Base-by-base conservation (phyloP, 768 basidiomycete species). In the Clavulina sp. region DNA sequence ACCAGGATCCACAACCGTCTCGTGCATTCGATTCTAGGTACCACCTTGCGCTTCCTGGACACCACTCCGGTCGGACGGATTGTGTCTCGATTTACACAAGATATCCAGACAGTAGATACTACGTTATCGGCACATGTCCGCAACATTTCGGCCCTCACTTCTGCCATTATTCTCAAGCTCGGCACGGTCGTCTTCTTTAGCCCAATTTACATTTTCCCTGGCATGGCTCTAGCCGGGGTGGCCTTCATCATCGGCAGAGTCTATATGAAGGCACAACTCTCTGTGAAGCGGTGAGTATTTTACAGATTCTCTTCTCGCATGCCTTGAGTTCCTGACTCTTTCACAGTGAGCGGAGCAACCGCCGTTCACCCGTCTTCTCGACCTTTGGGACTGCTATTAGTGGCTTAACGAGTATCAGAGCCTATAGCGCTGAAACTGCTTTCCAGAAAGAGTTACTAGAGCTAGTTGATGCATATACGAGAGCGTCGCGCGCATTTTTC, bases 211-310 rank as follows among this genome's bases (percentile, higher is more conserved):
- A 41, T 47, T 4, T 7, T 53, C 1, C 49, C 53, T 1, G 57
- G 52, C 2, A 5, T 54, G n/a, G 16, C 49, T 3, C 24, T 58
- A 23, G 44, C 32, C 49, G 55, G 56, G 3, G 18, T 64, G 28
- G 65, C 63, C 19, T 61, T 54, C 28, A 48, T 60, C 26, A 41
- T 64, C 3, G 65, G 63, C 24, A 61, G 63, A 50, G 49, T 66
- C 4, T 66, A 67, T 53, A 66, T 67, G 41, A 64, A 65, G 52
- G 61, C 61, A 36, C 66, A 67, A 48, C 56, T 67, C 29, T 57
- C 60, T 28, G 61, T 65, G 59, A 67, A 66, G 61, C 58, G 64
- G 24, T 38, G 34, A 38, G 34, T 38, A n/a, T n/a, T 38, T 19
- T 7, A 19, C 34, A 19, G 9, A 19, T 38, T 7, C 32, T n/a